Conservation (phyloP, 164 flowering plant species). For the Echeveria elegans region DNA sequence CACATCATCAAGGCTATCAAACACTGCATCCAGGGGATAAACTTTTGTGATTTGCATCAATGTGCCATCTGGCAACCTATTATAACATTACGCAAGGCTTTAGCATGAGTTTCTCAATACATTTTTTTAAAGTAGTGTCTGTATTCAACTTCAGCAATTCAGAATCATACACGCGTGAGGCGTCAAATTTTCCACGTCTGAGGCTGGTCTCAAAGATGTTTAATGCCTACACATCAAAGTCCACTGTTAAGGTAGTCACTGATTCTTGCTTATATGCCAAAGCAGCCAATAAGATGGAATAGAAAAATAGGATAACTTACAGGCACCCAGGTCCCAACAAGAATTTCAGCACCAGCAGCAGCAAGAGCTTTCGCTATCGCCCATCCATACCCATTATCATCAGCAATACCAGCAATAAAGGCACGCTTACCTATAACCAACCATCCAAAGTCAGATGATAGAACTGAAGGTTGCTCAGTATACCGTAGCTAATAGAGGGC, state of each 20-base stretch:
- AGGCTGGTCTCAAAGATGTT: slow-evolving; percentile 90
- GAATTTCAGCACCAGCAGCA: slow-evolving; percentile 98
- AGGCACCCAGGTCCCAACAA: slow-evolving; percentile 98
- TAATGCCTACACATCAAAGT: slow-evolving; percentile 41
- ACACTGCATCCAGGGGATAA: slow-evolving; percentile 92
- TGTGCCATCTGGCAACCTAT: slow-evolving; percentile 91
- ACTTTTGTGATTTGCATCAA: slow-evolving; percentile 85
- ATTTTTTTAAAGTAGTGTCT: background rate
- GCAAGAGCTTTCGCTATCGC: slow-evolving; percentile 99
- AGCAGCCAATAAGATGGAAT: background rate
- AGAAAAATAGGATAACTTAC: slow-evolving; percentile 35
- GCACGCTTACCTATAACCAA: slow-evolving; percentile 69
- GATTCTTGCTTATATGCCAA: background rate
- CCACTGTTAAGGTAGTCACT: background rate
- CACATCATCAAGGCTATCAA: slow-evolving; percentile 77
- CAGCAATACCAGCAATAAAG: slow-evolving; percentile 93
- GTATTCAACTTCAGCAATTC: background rate
- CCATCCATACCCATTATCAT: slow-evolving; percentile 33
- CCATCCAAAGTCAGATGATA: background rate
- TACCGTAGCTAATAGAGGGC: too few relatives aligned
- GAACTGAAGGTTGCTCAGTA: too few relatives aligned
- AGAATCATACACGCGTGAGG: slow-evolving; percentile 69
- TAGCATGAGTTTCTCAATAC: background rate
- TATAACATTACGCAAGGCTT: slow-evolving; percentile 10
- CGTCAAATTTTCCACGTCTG: slow-evolving; percentile 92